Evolutionary conservation across 495 filamentous ascomycete genomes (phyloP), one percentile per base, ranked within the genome.

Genomic region (Bacidia rubella): DNA sequence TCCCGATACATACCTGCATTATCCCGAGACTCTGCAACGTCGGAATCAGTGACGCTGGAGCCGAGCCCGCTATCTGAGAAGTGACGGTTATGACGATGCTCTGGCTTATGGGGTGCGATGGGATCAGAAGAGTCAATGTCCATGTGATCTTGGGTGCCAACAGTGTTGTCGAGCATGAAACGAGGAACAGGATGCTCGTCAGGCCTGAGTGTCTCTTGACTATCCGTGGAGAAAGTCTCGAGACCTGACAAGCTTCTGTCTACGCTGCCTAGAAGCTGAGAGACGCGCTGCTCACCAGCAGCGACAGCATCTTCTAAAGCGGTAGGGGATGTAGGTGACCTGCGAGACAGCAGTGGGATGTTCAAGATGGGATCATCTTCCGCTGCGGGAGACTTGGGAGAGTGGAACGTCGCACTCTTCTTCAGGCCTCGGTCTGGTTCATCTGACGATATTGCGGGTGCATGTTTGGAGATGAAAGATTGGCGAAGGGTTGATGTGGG

Each of bases 331-430:
- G 75, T 77, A 4, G 71, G 68, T 39, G 73, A 70, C 44, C 75
- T 73, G 50, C 67, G 68, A 53, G 74, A 74, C 50, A 77, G 61
- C 27, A 66, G 67, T 11, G 68, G 70, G 42, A 77, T 60, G 51
- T 62, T 63, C 35, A 74, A 25, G 11, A 73, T 57, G 4, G 70
- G 71, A 51, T 74, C 69, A 54, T 65, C 62, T 38, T 70, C 68
- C 44, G 66, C 62, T 5, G 67, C 66, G 27, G 73, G 64, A 20
- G 66, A 64, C 3, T 63, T 70, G 12, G 73, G 66, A 4, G 72
- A 65, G 54, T 75, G 66, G 48, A 77, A 78, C 21, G 75, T 78
- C 46, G 74, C 68, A 57, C 71, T 70, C 62, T 75, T 77, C 54
- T 60, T 66, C 53, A 78, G 55, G 10, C 60, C 60, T 53, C 66